Conservation (phyloP, 306 rosid genomes). For the Canavalia gladiata region DNA sequence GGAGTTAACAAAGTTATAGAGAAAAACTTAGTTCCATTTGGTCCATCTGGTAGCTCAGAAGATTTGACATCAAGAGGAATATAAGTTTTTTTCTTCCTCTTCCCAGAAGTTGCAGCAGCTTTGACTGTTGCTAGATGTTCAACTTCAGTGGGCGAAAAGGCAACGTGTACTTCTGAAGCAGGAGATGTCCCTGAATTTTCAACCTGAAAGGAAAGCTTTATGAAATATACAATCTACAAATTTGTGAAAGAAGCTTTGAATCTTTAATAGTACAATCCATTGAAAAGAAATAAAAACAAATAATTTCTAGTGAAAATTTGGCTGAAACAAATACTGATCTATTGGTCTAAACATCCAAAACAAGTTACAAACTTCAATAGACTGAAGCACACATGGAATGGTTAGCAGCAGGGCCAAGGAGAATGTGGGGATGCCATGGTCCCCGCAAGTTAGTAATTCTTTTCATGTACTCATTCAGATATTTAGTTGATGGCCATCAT, state of each 20-base stretch:
- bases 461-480: slow-evolving; percentile 2
- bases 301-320: neutral
- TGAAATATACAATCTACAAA: slow-evolving; percentile 42
- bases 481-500: slow-evolving; percentile 4
- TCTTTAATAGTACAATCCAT: slow-evolving; percentile 13
- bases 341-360: slow-evolving; percentile 20
- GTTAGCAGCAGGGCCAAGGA: neutral
- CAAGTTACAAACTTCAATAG: slow-evolving; percentile 11
- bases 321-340: slow-evolving; percentile 19
- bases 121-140: slow-evolving; percentile 80
- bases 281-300: slow-evolving; percentile 20
- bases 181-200: slow-evolving; percentile 80
- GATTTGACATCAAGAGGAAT: slow-evolving; percentile 82
- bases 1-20: slow-evolving; percentile 70
- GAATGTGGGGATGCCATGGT: neutral
- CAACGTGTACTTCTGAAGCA: slow-evolving; percentile 78
- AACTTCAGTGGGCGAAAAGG: slow-evolving; percentile 80
- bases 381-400: slow-evolving; percentile 12
- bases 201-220: slow-evolving; percentile 64
- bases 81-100: slow-evolving; percentile 80
- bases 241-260: slow-evolving; percentile 26
- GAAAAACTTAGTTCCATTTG: slow-evolving; percentile 84
- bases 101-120: slow-evolving; percentile 77
- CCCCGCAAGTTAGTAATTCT: neutral
- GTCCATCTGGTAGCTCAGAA: slow-evolving; percentile 74